Evolutionary conservation across 2,329 filamentous ascomycete species (phyloP), one percentile per base, ranked within the genome.

Genomic region (Metarhizium sp.): DNA sequence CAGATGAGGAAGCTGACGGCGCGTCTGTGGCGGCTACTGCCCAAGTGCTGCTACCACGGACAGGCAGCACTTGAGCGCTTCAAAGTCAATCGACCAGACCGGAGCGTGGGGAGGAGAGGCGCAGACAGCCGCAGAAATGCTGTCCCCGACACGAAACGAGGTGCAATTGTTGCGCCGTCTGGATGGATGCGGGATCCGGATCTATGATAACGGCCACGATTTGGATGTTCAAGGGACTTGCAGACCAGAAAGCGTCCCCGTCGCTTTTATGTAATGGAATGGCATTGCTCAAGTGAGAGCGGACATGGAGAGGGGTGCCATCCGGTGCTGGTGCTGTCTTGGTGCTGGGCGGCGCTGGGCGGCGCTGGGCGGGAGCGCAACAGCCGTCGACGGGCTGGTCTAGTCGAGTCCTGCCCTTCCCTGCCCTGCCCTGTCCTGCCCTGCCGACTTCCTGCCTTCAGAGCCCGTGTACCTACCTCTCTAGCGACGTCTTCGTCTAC

Each of bases 261-360:
- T 63, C 65, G 67, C 61, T 70, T 71, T 71, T 71, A 71, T 70
- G 69, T 71, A 71, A 70, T 69, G 66, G 66, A 63, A 69, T 47
- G 68, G 66, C 64, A 65, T 63, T 69, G 69, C 10, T 34, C 10
- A 34, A 34, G 32, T 34, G 66, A 67, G 64, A 56, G 56, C 64
- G 62, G 20, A 25, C 20, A 25, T 25, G 20, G 64, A 63, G 60
- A 55, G 51, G 50, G 54, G 53, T 7, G 25, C 25, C 25, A 4
- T 25, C 25, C 25, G 25, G 25, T 25, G 25, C 25, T 25, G 14
- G 47, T 11, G 10, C 8, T 34, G 47, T 34, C 47, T 32, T 11
- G 43, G 43, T 46, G 43, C n/a, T 42, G 40, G 14, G 40, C 40
- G 13, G 14, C 40, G 40, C 40, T 42, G 40, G 6, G 40, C 40